Conservation (phyloP, 2,329 filamentous ascomycete species). For the Blastomyces gilchristii region DNA sequence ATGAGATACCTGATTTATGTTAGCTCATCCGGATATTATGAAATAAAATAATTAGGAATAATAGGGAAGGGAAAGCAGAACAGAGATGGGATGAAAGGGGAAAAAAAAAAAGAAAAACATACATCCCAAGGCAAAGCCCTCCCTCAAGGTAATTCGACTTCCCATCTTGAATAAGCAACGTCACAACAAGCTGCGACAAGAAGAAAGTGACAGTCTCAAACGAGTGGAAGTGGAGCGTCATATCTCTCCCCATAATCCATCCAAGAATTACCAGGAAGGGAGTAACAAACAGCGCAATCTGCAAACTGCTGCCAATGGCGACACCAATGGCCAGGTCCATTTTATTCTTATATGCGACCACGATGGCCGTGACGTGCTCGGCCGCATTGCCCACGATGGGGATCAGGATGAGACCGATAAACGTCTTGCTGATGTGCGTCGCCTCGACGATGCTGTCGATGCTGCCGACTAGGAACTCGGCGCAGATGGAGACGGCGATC, state of each 20-base stretch:
- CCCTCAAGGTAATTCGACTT: conserved; percentile 78
- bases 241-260: conserved; percentile 62
- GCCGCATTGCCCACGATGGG: conserved; percentile 73
- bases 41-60: background rate
- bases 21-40: conserved; percentile 1
- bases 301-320: conserved; percentile 70
- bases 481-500: conserved; percentile 59
- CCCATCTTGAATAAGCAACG: conserved; percentile 64
- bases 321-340: conserved; percentile 62
- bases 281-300: conserved; percentile 72
- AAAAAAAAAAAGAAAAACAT: conserved; percentile 20
- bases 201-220: conserved; percentile 72
- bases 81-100: conserved; percentile 1
- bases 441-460: conserved; percentile 62
- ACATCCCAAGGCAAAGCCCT: conserved; percentile 55
- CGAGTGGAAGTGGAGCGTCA: conserved; percentile 72
- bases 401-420: conserved; percentile 69
- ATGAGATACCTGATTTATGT: conserved; percentile 31
- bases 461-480: conserved; percentile 66
- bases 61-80: background rate
- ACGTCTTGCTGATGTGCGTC: conserved; percentile 65
- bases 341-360: conserved; percentile 66
- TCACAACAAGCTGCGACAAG: conserved; percentile 63
- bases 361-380: conserved; percentile 71
- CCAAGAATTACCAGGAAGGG: conserved; percentile 70